These are phyloP conservation scores for Aotearoamyces nothofagi DNA, from an alignment of 2,329 filamentous ascomycete species.

Conservation along the genomic window DNA sequence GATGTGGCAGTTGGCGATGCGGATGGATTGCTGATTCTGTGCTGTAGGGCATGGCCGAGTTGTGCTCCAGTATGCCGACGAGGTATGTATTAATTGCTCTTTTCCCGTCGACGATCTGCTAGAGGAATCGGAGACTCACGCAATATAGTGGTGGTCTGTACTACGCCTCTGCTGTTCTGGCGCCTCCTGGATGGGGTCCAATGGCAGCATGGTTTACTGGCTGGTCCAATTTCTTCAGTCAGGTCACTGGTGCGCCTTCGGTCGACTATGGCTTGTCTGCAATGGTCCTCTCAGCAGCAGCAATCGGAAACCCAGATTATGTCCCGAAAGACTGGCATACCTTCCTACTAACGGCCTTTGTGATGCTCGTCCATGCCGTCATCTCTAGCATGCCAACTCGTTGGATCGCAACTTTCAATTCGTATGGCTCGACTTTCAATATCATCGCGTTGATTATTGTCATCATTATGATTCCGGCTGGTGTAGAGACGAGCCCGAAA, in stretches of 20 bases:
- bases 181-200: constrained; percentile 48
- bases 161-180: constrained; percentile 58
- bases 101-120: background rate
- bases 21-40: too few relatives aligned
- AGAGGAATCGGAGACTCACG: constrained; percentile 1
- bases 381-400: constrained; percentile 58
- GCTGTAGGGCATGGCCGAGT: constrained; percentile 56
- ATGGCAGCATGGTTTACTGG: constrained; percentile 55
- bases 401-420: constrained; percentile 57
- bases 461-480: constrained; percentile 52
- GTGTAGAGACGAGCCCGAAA: constrained; percentile 34
- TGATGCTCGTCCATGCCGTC: constrained; percentile 52
- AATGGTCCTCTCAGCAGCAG: constrained; percentile 57
- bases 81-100: constrained; percentile 23
- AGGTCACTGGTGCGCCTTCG: constrained; percentile 49
- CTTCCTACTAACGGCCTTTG: constrained; percentile 49
- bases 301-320: constrained; percentile 53
- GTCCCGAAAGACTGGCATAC: constrained; percentile 49
- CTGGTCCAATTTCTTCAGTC: constrained; percentile 57
- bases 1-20: too few relatives aligned
- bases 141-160: constrained; percentile 49
- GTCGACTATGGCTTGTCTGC: constrained; percentile 51
- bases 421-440: constrained; percentile 55
- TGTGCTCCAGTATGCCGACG: constrained; percentile 61
- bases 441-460: constrained; percentile 50